Evolutionary conservation across 2,329 filamentous ascomycete species (phyloP), one percentile per base, ranked within the genome.

Genomic region (Colletotrichum caudatum): DNA sequence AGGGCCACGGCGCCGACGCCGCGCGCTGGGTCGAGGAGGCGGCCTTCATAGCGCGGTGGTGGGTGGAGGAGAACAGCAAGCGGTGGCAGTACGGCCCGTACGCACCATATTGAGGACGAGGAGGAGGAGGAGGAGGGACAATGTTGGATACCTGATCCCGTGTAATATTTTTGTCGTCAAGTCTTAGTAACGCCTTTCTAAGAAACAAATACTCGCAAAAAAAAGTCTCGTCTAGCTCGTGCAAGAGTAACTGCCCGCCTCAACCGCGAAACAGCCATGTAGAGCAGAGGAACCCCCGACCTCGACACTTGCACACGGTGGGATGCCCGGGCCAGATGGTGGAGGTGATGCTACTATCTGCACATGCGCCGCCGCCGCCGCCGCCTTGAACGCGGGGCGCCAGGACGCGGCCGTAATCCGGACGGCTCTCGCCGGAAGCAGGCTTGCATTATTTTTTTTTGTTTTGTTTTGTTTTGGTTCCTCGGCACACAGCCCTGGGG

Each of bases 11-110:
- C 8, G 11, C 65, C 11, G 73, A 66, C 3, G 72, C 75, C 3
- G 74, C 74, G 23, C 60, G 65, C 1, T 76, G 75, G 75, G 71
- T 70, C 44, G 65, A 62, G 29, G 74, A 76, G 64, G 75, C 75
- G 33, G 74, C 74, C n/a, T 70, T 71, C 39, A 63, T 76, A 20
- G 71, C 68, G 16, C 54, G 73, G 65, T 76, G 75, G 75, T 76
- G 74, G 72, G 66, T 69, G 11, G 44, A 68, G 33, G 75, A 76
- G 53, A 66, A 64, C 20, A 68, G 59, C 65, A 68, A 50, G 11
- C 65, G 65, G 26, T 68, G 65, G 65, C 59, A 51, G 29, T 68
- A 64, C 23, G 65, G 65, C 16, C 65, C 65, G n/a, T 64, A 68
- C 26, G 59, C 59, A 16, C n/a, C 65, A 12, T 56, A 56, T 35